Conservation (phyloP, 768 basidiomycete genomes). For the Phylloporus rhodoxanthus region DNA sequence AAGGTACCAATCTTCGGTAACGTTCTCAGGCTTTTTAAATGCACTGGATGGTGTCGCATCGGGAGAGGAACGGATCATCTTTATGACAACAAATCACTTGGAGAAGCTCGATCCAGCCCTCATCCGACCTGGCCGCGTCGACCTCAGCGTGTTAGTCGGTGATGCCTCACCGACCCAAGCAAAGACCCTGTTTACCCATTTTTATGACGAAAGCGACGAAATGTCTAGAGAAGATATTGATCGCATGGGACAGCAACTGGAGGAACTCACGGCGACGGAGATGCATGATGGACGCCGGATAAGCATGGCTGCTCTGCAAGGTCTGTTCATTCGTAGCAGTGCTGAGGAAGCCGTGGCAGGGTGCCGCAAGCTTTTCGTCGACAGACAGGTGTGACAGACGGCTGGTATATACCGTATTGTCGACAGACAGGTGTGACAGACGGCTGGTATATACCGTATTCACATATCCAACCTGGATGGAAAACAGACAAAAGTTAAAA, state of each 20-base stretch:
- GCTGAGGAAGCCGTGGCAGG: conserved; percentile 50
- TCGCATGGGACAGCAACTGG: conserved; percentile 47
- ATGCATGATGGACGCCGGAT: conserved; percentile 50
- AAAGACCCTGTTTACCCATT: conserved; percentile 67
- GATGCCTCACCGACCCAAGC: conserved; percentile 85
- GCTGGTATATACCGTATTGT: conserved; percentile 10
- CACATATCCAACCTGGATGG: not conserved
- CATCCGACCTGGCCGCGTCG: conserved; percentile 93
- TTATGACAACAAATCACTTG: conserved; percentile 98
- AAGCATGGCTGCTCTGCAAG: conserved; percentile 96
- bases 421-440: conserved; percentile 25
- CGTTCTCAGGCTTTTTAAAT: conserved; percentile 96
- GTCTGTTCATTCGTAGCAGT: conserved; percentile 79
- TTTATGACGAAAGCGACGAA: conserved; percentile 59
- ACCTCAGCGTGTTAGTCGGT: conserved; percentile 75
- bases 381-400: conserved; percentile 25
- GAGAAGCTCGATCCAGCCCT: conserved; percentile 87
- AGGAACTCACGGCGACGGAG: conserved; percentile 48
- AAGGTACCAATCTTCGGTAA: conserved; percentile 92
- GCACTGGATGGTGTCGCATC: conserved; percentile 97
- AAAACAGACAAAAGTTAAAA: conserved; percentile 50
- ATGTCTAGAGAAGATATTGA: conserved; percentile 34
- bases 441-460: conserved; percentile 7
- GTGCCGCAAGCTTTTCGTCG: conserved; percentile 40
- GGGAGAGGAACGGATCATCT: conserved; percentile 95